Base-by-base conservation (phyloP, 108 stramenopile genomes). In the Asterionellopsis glacialis region DNA sequence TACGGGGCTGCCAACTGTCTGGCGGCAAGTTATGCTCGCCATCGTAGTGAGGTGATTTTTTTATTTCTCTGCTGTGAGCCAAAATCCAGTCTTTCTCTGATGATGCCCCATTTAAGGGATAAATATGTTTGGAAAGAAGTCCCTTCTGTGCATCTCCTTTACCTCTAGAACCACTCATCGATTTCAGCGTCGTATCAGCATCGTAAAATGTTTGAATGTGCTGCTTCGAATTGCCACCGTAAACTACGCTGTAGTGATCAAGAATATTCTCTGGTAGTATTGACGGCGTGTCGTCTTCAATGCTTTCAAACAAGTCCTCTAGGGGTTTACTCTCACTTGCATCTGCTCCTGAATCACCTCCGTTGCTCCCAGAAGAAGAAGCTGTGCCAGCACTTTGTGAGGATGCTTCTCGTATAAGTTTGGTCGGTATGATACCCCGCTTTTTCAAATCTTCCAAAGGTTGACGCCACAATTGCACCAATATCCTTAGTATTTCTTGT, bases 51-150 rank as follows among this genome's bases (percentile, higher is more conserved):
- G 44, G 16, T 55, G 44, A 43, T 41, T 42, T 16, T 59, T 45
- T 14, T 9, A 18, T 7, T 41, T 45, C 9, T 45, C 16, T 27
- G 52, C 28, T 45, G 41, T 84, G 83, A 10, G 52, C 47, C 14
- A 84, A 45, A 52, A 84, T 67, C 83, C 83, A 84, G 28, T 76
- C 68, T 48, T 56, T 76, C 61, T 84, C 83, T 33, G 47, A 52
- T 33, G 26, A 26, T 13, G 57, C 60, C 16, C 62, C 60, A 47
- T 58, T 78, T 25, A 84, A 53, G 0, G 82, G 82, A 42, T 59
- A 84, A 33, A 75, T 61, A 42, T 80, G 82, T 38, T 45, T 51
- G 0, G 57, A 52, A 22, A 80, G 68, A 13, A 78, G 56, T 41
- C 63, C 66, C 5, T 33, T 33, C 33, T 33, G 33, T 7, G 5